Evolutionary conservation across 2,329 filamentous ascomycete species (phyloP).

Genomic region (Aureobasidium sp.): DNA sequence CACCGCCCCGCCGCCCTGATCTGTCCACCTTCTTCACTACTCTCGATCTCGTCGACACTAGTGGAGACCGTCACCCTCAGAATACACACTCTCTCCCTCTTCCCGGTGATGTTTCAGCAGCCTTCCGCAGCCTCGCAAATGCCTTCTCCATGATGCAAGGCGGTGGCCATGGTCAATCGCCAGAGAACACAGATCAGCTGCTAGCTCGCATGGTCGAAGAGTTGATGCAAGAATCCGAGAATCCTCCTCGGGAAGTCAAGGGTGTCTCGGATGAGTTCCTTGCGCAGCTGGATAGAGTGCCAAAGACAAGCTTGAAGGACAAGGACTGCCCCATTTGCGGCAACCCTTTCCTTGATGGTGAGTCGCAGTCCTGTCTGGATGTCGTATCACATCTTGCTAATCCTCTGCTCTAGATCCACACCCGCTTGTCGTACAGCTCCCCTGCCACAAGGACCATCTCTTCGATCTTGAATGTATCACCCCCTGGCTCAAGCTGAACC

Average conservation of each 20-base stretch:
- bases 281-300: constrained; percentile 53
- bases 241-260: constrained; percentile 53
- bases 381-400: not conserved
- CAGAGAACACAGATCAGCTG: constrained; percentile 29
- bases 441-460: constrained; percentile 54
- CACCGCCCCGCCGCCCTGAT: constrained; percentile 50
- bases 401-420: constrained; percentile 41
- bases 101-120: constrained; percentile 54
- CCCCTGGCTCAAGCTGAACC: constrained; percentile 58
- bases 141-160: constrained; percentile 52
- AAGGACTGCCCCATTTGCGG: constrained; percentile 55
- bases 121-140: constrained; percentile 54
- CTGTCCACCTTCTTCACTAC: constrained; percentile 59
- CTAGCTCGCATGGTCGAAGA: constrained; percentile 50
- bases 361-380: constrained; percentile 11
- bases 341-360: constrained; percentile 54
- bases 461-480: constrained; percentile 61
- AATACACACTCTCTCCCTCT: constrained; percentile 54
- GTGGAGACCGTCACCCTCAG: constrained; percentile 41
- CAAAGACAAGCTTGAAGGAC: constrained; percentile 47
- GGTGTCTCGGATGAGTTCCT: constrained; percentile 57
- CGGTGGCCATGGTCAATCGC: constrained; percentile 21
- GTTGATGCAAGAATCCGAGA: constrained; percentile 50
- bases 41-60: constrained; percentile 52
- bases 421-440: constrained; percentile 56